Conservation (phyloP, 257 asterid genomes). For the Cinchona pubescens region DNA sequence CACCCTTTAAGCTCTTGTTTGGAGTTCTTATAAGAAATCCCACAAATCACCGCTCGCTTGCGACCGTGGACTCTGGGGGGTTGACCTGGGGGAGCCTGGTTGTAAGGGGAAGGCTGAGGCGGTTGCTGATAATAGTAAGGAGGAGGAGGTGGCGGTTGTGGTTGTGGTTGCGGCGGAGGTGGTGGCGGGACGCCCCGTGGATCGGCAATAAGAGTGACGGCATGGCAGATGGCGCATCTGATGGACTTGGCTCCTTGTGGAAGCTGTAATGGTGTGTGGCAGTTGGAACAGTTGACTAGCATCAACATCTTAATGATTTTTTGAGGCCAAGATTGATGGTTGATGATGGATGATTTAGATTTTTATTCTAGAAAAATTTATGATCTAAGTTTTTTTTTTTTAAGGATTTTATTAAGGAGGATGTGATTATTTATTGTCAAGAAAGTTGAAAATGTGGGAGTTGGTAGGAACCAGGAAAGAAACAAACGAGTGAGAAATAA, state of each 20-base stretch:
- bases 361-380: not conserved
- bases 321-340: not conserved
- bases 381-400: too few species aligned
- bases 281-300: slow-evolving; percentile 77
- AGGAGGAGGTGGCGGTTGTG: slow-evolving; percentile 16
- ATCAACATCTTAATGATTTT: slow-evolving; percentile 63
- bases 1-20: slow-evolving; percentile 75
- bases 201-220: slow-evolving; percentile 65
- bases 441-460: not conserved
- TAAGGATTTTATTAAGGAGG: too few species aligned
- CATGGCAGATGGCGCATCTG: slow-evolving; percentile 77
- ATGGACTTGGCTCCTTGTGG: slow-evolving; percentile 80
- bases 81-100: slow-evolving; percentile 40
- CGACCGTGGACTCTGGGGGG: slow-evolving; percentile 44
- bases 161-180: slow-evolving; percentile 19
- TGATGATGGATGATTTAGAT: slow-evolving; percentile 22
- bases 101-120: slow-evolving; percentile 40
- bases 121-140: slow-evolving; percentile 34
- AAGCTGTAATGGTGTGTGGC: slow-evolving; percentile 74
- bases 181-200: slow-evolving; percentile 33
- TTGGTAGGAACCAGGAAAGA: not conserved
- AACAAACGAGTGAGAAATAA: not conserved
- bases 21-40: slow-evolving; percentile 62
- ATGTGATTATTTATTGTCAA: too few species aligned
- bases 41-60: slow-evolving; percentile 79